phyloP scores from a whole-genome alignment of 495 filamentous ascomycete genomes.

The Penicillium cosmopolitanum region DNA sequence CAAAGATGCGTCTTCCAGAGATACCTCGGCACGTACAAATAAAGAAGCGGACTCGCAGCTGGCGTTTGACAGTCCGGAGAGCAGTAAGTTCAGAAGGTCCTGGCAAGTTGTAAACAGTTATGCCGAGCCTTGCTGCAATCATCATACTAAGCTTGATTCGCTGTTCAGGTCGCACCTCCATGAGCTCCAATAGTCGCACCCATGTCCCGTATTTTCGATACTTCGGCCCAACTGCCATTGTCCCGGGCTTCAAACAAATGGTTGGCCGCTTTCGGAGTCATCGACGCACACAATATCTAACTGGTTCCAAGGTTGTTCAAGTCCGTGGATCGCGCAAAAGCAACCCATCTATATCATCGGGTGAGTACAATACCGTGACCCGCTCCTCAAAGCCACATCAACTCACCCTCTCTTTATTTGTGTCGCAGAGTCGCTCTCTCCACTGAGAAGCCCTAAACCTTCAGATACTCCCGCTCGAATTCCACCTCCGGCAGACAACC shows the following conservation, averaged over 20 bases:
- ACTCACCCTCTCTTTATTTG: conserved; percentile 9
- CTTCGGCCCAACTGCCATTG: conserved; percentile 86
- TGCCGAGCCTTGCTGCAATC: background rate
- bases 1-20: conserved; percentile 27
- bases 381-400: background rate
- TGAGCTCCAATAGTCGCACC: conserved; percentile 51
- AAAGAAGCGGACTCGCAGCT: conserved; percentile 40
- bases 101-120: background rate
- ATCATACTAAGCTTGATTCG: conserved; percentile 20
- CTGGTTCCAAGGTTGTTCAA: conserved; percentile 55
- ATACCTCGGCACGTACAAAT: conserved; percentile 26
- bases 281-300: conserved; percentile 14
- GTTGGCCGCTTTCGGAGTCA: conserved; percentile 40
- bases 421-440: conserved; percentile 38
- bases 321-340: conserved; percentile 60
- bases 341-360: conserved; percentile 53
- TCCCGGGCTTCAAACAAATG: conserved; percentile 92
- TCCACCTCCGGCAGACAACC: conserved; percentile 37
- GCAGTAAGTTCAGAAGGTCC: conserved; percentile 33
- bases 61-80: conserved; percentile 42
- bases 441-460: conserved; percentile 40
- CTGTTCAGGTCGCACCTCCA: conserved; percentile 41
- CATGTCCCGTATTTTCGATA: conserved; percentile 87
- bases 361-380: conserved; percentile 26
- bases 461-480: conserved; percentile 28